phyloP scores from a whole-genome alignment of 2,329 filamentous ascomycete species.

The Penicillium sp. region DNA sequence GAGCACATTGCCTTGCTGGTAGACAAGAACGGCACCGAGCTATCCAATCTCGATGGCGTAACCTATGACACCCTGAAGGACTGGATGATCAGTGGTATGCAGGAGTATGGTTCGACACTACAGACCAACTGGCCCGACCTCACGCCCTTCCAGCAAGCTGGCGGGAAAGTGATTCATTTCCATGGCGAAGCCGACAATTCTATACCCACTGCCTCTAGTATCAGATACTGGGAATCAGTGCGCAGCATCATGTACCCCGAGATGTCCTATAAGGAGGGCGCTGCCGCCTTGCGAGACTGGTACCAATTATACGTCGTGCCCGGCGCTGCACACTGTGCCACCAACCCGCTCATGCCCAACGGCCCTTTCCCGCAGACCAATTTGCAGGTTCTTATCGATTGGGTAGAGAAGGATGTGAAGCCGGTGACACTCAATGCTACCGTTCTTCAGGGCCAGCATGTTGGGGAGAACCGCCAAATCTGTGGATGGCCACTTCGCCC shows the following conservation, averaged over 20 bases:
- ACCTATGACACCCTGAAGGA: constrained; percentile 59
- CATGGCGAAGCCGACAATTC: constrained; percentile 59
- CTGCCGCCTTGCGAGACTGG: constrained; percentile 52
- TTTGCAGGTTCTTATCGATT: constrained; percentile 51
- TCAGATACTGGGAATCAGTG: constrained; percentile 59
- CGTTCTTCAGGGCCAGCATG: constrained; percentile 22
- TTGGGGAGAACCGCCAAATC: constrained; percentile 25
- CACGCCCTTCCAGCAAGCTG: constrained; percentile 50
- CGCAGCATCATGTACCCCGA: constrained; percentile 53
- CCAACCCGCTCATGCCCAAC: constrained; percentile 46
- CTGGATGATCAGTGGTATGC: constrained; percentile 55
- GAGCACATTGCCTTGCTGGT: constrained; percentile 14
- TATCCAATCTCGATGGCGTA: constrained; percentile 50
- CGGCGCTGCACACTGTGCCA: constrained; percentile 54
- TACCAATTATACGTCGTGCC: constrained; percentile 59
- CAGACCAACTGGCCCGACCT: constrained; percentile 59
- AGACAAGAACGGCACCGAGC: constrained; percentile 38
- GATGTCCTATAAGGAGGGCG: constrained; percentile 42
- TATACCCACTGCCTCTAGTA: constrained; percentile 57
- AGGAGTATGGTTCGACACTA: constrained; percentile 52
- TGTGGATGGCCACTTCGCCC: constrained; percentile 29
- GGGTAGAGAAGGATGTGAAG: constrained; percentile 53
- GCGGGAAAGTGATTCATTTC: constrained; percentile 60
- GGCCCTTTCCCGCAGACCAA: constrained; percentile 50
- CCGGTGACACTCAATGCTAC: constrained; percentile 51